Conservation (phyloP, 1,139 yeast genomes). For the Lodderomyces orthopsilosis region DNA sequence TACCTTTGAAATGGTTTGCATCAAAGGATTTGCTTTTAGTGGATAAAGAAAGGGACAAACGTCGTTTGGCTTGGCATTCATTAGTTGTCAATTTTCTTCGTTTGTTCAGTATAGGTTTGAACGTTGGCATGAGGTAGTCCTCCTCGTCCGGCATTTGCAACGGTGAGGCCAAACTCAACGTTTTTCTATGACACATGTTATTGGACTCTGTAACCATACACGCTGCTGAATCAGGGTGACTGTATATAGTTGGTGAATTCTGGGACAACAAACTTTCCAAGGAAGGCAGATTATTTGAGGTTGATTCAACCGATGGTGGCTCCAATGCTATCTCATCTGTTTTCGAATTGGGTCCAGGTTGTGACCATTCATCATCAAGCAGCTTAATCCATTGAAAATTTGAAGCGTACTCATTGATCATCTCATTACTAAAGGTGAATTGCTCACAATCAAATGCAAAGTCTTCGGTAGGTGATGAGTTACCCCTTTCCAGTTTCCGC, state of each 20-base stretch:
- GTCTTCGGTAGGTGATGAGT: background rate
- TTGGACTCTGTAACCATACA: background rate
- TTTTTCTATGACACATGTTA: background rate
- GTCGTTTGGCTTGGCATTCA: background rate
- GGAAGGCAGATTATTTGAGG: background rate
- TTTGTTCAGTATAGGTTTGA: background rate
- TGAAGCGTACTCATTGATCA: background rate
- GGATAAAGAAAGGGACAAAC: slow-evolving; percentile 5
- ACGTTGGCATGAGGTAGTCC: background rate
- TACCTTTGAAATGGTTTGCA: slow-evolving; percentile 3
- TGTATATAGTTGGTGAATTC: no score
- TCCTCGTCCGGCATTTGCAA: slow-evolving; percentile 3
- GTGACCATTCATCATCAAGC: background rate
- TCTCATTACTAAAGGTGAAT: background rate
- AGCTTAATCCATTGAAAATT: background rate
- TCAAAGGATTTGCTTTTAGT: slow-evolving; percentile 1
- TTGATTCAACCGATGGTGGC: background rate
- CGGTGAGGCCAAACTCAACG: slow-evolving; percentile 2
- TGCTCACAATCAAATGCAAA: background rate
- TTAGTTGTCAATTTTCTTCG: background rate
- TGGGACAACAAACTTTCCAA: background rate
- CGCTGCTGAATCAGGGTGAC: background rate
- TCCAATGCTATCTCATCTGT: background rate
- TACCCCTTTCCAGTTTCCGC: background rate
- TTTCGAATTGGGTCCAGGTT: background rate